These are phyloP conservation scores for Ophiostoma fasciatum DNA, from an alignment of 2,329 filamentous ascomycete species.

Conservation along the genomic window DNA sequence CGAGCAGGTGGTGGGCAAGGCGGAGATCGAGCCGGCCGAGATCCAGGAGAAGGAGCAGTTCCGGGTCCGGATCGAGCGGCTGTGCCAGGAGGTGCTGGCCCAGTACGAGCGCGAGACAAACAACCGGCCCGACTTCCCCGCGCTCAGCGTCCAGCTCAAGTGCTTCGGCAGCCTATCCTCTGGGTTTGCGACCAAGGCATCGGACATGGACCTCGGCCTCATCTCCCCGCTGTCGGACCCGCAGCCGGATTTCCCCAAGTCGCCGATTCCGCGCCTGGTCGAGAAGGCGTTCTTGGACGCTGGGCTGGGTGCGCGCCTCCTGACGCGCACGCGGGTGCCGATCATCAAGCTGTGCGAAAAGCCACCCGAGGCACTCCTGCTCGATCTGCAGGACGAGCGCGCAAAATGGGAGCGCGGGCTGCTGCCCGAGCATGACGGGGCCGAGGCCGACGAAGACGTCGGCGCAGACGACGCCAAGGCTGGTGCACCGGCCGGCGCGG, in stretches of 20 bases:
- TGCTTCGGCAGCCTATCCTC: constrained; percentile 75
- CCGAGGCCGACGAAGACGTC: constrained; percentile 19
- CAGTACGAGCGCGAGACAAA: constrained; percentile 31
- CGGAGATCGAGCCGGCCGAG: constrained; percentile 49
- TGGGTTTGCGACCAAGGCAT: constrained; percentile 75
- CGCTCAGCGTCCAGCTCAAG: constrained; percentile 47
- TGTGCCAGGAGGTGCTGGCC: constrained; percentile 46
- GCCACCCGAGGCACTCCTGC: constrained; percentile 45
- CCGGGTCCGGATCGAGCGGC: constrained; percentile 44
- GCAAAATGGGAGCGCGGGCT: constrained; percentile 54
- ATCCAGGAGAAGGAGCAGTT: constrained; percentile 59
- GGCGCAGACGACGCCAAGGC: too few species aligned
- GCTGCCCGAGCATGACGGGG: constrained; percentile 22
- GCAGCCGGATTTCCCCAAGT: constrained; percentile 37
- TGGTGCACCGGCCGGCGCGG: too few species aligned
- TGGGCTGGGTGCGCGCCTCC: constrained; percentile 60
- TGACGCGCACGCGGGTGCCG: constrained; percentile 67
- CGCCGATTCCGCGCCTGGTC: constrained; percentile 55
- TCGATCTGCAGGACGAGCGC: constrained; percentile 48
- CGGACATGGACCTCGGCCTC: constrained; percentile 79
- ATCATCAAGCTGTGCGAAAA: constrained; percentile 76
- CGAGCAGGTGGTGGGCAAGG: constrained; percentile 33
- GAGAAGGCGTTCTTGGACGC: constrained; percentile 59
- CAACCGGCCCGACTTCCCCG: constrained; percentile 29
- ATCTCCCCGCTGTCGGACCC: constrained; percentile 47